Conservation (phyloP, 495 filamentous ascomycete genomes). For the Paragyromitra xinjiangensis region DNA sequence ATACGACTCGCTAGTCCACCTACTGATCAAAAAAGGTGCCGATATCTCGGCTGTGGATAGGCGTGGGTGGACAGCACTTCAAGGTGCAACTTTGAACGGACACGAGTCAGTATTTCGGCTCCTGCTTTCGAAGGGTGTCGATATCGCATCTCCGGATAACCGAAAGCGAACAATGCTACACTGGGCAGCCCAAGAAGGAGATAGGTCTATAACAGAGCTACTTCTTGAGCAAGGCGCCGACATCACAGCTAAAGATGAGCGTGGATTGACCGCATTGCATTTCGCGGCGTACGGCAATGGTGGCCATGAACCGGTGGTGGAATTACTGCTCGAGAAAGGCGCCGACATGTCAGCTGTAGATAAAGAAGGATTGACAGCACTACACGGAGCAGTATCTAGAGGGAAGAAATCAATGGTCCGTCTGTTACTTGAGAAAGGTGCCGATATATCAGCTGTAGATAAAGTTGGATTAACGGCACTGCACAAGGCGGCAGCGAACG, state of each 20-base stretch:
- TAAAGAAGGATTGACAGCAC: not conserved
- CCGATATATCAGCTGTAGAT: not conserved
- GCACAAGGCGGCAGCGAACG: conserved; percentile 1
- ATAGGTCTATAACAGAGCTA: not conserved
- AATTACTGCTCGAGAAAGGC: not conserved
- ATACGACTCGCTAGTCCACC: not conserved
- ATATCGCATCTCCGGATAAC: not conserved
- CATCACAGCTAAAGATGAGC: not conserved
- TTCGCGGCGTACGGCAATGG: not conserved
- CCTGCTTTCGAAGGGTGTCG: not conserved
- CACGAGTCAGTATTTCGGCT: not conserved
- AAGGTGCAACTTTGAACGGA: not conserved
- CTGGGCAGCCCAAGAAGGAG: not conserved
- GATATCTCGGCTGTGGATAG: not conserved
- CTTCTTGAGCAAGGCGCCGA: not conserved
- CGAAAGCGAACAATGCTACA: not conserved
- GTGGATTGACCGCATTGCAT: not conserved
- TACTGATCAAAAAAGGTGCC: not conserved
- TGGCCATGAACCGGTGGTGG: not conserved
- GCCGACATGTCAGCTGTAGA: not conserved
- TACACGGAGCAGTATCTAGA: not conserved
- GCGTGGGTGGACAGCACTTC: not conserved
- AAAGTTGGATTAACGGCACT: conserved; percentile 4
- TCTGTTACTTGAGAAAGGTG: not conserved
- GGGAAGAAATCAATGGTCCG: not conserved